Evolutionary conservation across 2,329 filamentous ascomycete species (phyloP), one percentile per base, ranked within the genome.

Genomic region (Lachnellula occidentalis): DNA sequence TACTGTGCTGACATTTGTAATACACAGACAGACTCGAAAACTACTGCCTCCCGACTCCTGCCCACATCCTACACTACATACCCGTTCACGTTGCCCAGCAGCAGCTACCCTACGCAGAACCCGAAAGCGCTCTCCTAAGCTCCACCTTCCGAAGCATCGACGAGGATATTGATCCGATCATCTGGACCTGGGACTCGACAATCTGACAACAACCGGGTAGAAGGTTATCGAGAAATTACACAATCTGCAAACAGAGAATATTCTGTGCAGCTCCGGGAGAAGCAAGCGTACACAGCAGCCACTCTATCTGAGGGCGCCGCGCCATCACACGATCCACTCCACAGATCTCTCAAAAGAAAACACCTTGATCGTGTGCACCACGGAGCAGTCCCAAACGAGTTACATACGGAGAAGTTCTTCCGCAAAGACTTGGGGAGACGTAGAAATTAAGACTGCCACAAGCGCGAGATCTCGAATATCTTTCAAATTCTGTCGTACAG

Each of bases 11-110:
- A 64, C 56, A 45, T 55, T 54, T 51, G 57, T 64, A 43, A 50
- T 15, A 57, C 58, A 17, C 57, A 64, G 59, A 17, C 58, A 64
- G 59, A 64, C 60, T 61, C 56, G 58, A 61, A 53, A 53, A 56
- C 58, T 51, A 46, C 56, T 47, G 14, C 37, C 34, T 61, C 51
- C 61, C 51, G 58, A 52, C 46, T 57, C 45, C 60, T 60, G 53
- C 50, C 55, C 61, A 54, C 50, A 60, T 57, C 63, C 54, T 54
- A 63, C 60, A 61, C 54, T 52, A 62, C 60, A 61, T 60, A 62
- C 55, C 60, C 56, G 55, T 60, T 54, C 50, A 58, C 60, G 58
- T 60, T 59, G 50, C 56, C 51, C 58, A 50, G 59, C 57, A 53
- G 57, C 56, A 56, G 46, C 58, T 53, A 55, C 56, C 48, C 51